Evolutionary conservation across 345 rosid genomes (phyloP), one percentile per base, ranked within the genome.

Genomic region (Mercurialis annua): DNA sequence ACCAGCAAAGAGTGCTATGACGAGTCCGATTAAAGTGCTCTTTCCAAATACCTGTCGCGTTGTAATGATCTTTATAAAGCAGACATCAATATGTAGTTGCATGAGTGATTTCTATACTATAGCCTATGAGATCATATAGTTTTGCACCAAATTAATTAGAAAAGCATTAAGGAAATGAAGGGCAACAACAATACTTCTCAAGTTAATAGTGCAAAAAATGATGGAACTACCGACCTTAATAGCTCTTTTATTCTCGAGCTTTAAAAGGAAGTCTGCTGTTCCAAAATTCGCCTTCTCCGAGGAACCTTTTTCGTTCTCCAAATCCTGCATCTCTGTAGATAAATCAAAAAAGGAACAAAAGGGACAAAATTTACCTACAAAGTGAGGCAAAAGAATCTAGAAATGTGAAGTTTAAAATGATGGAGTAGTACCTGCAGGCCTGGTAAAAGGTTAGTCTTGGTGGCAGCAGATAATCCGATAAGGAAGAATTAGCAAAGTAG

Each of bases 1-100:
- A 6, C 96, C 94, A 12, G 94, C 92, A 63, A 84, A 87, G 82
- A 89, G 83, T 12, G 89, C 83, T 65, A 86, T 74, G 30, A 65
- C 65, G 20, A 92, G 74, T 48, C 92, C 92, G 23, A 86, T 73
- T 16, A 88, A 5, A 23, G 80, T 74, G 79, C 86, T 81, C 84
- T 81, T 92, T 53, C 91, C 89, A 62, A 86, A 84, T 34, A 92
- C 96, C 92, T 87, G 77, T 56, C 67, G 69, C 31, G 2, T n/a
- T 30, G 26, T 6, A n/a, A 11, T 67, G n/a, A n/a, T n/a, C n/a
- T n/a, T n/a, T n/a, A n/a, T n/a, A n/a, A n/a, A n/a, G n/a, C n/a
- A 10, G 17, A 48, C 30, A 62, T 26, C 34, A 42, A 12, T 40
- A 17, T 24, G 1, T 16, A 20, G 64, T 17, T 11, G 49, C 49